Evolutionary conservation across 73 alveolate species (phyloP), one percentile per base, ranked within the genome.

Genomic region (Urostyla sp.): DNA sequence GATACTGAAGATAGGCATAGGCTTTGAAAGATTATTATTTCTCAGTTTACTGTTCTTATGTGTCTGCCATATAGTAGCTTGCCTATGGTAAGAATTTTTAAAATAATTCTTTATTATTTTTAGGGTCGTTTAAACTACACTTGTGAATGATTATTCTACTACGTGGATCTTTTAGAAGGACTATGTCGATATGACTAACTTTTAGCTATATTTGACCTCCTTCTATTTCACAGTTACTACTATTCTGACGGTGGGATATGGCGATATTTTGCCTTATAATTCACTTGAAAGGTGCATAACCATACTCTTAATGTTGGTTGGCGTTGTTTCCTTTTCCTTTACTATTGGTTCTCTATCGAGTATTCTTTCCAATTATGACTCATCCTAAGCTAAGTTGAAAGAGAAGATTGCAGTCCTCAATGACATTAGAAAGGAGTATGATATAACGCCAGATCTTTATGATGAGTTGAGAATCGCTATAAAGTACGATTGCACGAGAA

Each of bases 201-300:
- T 48, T 27, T 4, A 69, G 16, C 69, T 69, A 72, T 92, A 92
- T 76, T 58, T 92, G 32, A 58, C 90, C 7, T 87, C 98, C 35
- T 73, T 90, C 55, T 92, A 92, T 69, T 92, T 81, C 83, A 85
- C 93, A 52, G 88, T 92, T 40, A 92, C 98, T 0, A 92, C 98
- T 16, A 67, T 92, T 72, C 85, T 91, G 5, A 92, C 98, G 0
- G 96, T 92, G 30, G 98, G 98, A 0, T 92, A 92, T 79, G 98
- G 98, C 10, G 96, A 92, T 63, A 85, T 85, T 15, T 34, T 78
- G 43, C 80, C 89, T 18, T 21, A 58, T 38, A 85, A 83, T 26
- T 26, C 73, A 20, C 58, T 48, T 5, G 93, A 85, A 50, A 75
- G 63, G 72, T 36, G 49, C 15, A 50, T 73, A 23, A 32, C 69